Evolutionary conservation across 164 flowering plant genomes (phyloP).

Genomic region (Pachysandra terminalis): DNA sequence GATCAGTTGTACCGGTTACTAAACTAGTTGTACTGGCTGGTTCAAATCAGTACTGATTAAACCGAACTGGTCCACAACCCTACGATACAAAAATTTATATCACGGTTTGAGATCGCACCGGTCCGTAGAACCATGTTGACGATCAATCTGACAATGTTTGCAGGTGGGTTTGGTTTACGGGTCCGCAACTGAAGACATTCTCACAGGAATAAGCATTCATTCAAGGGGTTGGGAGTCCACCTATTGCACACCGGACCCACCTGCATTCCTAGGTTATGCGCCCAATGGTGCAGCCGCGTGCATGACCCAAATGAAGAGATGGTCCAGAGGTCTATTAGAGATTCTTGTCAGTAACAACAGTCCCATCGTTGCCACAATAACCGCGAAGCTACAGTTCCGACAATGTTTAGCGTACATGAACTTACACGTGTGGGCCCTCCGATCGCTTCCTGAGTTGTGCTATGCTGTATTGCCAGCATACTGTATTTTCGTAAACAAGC

Average conservation of each 20-base stretch:
- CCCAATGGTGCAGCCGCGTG: slow-evolving; percentile 31
- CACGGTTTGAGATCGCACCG: too few species aligned
- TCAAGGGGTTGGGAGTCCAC: slow-evolving; percentile 41
- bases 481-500: slow-evolving; percentile 47
- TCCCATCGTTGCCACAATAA: slow-evolving; percentile 30
- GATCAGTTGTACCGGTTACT: too few species aligned
- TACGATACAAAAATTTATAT: too few species aligned
- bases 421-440: slow-evolving; percentile 22
- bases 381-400: too few species aligned
- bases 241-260: slow-evolving; percentile 24
- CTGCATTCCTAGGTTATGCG: too few species aligned
- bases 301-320: slow-evolving; percentile 48
- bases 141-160: too few species aligned
- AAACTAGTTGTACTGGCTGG: too few species aligned
- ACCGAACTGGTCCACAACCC: too few species aligned
- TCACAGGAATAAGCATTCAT: slow-evolving; percentile 51
- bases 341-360: slow-evolving; percentile 29
- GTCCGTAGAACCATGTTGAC: too few species aligned
- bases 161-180: slow-evolving; percentile 69
- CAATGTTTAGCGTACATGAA: slow-evolving; percentile 34
- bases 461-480: slow-evolving; percentile 50
- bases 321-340: slow-evolving; percentile 58
- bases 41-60: too few species aligned
- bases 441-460: slow-evolving; percentile 47
- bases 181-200: slow-evolving; percentile 39